Evolutionary conservation across 1,284 basidiomycete species (phyloP).

Genomic region (Fistulinella cinereoalba): DNA sequence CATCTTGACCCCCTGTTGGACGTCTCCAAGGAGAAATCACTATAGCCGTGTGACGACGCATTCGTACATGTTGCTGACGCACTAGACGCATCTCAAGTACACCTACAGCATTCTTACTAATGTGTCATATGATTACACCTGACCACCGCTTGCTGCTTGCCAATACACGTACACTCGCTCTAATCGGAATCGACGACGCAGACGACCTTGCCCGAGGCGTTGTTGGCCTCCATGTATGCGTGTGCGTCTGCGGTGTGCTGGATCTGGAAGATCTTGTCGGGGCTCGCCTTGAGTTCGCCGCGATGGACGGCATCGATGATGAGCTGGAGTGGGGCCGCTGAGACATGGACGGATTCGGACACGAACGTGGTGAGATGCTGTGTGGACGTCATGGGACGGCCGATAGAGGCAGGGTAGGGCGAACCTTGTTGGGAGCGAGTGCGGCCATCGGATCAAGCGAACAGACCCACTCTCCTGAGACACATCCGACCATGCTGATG

Average conservation of each 20-base stretch:
- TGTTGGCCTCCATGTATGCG: constrained; percentile 24
- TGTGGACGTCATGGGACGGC: neutral
- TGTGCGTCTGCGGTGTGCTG: constrained; percentile 17
- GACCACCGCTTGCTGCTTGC: too few species aligned
- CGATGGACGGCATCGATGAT: constrained; percentile 21
- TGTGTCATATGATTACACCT: constrained; percentile 10
- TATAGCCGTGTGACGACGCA: constrained; percentile 5
- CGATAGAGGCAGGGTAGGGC: too few species aligned
- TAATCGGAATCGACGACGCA: constrained; percentile 12
- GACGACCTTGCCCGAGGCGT: constrained; percentile 24
- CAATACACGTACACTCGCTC: neutral
- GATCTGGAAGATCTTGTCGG: constrained; percentile 27
- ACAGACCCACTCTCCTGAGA: constrained; percentile 21
- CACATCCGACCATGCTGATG: constrained; percentile 18
- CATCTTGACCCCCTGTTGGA: constrained; percentile 86
- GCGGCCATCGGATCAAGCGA: constrained; percentile 19
- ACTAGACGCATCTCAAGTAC: constrained; percentile 13
- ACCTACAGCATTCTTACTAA: constrained; percentile 20
- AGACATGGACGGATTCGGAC: constrained; percentile 14
- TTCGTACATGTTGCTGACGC: neutral
- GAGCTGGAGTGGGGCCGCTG: constrained; percentile 18
- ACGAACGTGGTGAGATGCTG: constrained; percentile 24
- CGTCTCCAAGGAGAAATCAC: constrained; percentile 43
- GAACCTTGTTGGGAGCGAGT: constrained; percentile 9
- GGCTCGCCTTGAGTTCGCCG: constrained; percentile 14